Conservation (phyloP, 306 rosid species). For the Albizia julibrissin region DNA sequence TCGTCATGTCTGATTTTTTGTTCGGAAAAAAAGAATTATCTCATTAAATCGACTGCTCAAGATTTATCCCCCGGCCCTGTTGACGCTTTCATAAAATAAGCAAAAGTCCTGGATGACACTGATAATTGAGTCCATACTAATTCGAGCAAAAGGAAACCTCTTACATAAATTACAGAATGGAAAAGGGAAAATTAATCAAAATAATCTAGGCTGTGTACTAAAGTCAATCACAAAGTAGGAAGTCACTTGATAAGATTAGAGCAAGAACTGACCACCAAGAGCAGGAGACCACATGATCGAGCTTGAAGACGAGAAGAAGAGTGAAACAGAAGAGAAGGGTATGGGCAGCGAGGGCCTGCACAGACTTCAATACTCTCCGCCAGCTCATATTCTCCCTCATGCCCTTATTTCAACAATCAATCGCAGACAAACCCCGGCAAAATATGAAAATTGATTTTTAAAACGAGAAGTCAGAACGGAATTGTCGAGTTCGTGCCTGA, state of each 20-base stretch:
- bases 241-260: background rate
- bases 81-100: background rate
- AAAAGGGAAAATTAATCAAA: background rate
- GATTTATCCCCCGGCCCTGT: slow-evolving; percentile 14
- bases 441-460: slow-evolving; percentile 3
- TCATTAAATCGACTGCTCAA: background rate
- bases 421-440: background rate
- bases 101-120: background rate
- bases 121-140: slow-evolving; percentile 19
- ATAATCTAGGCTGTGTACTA: background rate
- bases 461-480: background rate
- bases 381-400: slow-evolving; percentile 61
- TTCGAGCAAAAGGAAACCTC: slow-evolving; percentile 20
- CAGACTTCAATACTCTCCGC: slow-evolving; percentile 92
- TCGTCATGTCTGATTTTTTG: background rate
- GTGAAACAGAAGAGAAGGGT: slow-evolving; percentile 76
- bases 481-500: background rate
- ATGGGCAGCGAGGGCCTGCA: slow-evolving; percentile 85
- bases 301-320: slow-evolving; percentile 85
- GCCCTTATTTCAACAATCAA: background rate
- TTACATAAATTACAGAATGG: background rate
- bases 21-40: background rate
- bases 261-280: slow-evolving; percentile 87
- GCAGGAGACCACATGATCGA: slow-evolving; percentile 63
- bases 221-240: background rate